phyloP scores from a whole-genome alignment of 441 rosid species.

The Manihot esculenta region DNA sequence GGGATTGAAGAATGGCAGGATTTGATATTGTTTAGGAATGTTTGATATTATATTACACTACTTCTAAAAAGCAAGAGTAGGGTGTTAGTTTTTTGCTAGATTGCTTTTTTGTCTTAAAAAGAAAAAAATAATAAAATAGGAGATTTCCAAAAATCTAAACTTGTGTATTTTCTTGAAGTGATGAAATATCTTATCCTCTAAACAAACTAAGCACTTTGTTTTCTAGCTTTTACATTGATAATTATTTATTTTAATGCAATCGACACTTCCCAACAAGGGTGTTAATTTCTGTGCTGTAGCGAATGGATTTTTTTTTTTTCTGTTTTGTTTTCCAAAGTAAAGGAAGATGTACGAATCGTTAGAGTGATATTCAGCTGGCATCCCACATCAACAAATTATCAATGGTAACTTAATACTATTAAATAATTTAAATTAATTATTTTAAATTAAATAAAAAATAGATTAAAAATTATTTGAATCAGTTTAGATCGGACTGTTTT shows the following conservation, averaged over 20 bases:
- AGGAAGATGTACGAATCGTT: neutral
- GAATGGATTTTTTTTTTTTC: neutral
- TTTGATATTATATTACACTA: slow-evolving; percentile 20
- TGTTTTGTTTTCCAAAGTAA: too few relatives aligned
- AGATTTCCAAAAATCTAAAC: slow-evolving; percentile 46
- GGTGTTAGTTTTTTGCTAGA: slow-evolving; percentile 17
- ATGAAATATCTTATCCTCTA: slow-evolving; percentile 46
- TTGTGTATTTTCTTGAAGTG: slow-evolving; percentile 66
- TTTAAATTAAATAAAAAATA: too few relatives aligned
- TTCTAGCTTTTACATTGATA: slow-evolving; percentile 17
- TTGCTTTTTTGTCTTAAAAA: slow-evolving; percentile 22
- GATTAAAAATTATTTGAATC: too few relatives aligned
- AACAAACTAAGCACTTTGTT: slow-evolving; percentile 31
- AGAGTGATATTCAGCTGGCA: too few relatives aligned
- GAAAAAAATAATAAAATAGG: too few relatives aligned
- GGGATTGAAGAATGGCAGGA: slow-evolving; percentile 31
- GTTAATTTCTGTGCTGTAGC: slow-evolving; percentile 8
- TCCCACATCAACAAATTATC: too few relatives aligned
- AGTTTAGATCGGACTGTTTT: too few relatives aligned
- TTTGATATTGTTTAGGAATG: slow-evolving; percentile 40
- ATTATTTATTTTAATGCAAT: slow-evolving; percentile 22
- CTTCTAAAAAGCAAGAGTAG: slow-evolving; percentile 12
- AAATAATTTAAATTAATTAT: too few relatives aligned
- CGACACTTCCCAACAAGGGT: slow-evolving; percentile 47
- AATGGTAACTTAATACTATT: too few relatives aligned